Conservation (phyloP, 345 rosid genomes). For the Eucalyptus tenuipes region DNA sequence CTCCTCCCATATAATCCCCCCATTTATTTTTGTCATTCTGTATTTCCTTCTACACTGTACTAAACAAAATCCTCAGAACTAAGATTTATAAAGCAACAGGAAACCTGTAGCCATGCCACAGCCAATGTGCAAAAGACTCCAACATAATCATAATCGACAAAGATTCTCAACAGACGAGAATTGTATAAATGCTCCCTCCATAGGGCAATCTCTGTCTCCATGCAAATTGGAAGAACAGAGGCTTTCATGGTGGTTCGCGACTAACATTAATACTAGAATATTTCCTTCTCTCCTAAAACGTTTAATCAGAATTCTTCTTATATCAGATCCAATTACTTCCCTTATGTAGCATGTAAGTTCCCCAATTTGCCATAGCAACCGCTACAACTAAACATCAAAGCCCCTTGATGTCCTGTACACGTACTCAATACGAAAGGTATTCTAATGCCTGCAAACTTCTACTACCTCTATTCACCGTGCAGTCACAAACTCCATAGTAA, state of each 20-base stretch:
- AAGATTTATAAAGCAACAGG: background rate
- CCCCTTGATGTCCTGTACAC: background rate
- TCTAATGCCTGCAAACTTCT: background rate
- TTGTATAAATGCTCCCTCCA: background rate
- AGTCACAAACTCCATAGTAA: background rate
- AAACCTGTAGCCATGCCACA: background rate
- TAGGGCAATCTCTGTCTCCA: background rate
- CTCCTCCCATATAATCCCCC: background rate
- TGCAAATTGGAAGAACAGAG: background rate
- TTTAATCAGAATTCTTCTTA: background rate
- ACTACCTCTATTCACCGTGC: background rate
- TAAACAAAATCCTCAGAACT: background rate
- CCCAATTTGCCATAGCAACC: background rate
- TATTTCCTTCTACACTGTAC: background rate
- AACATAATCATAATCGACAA: background rate
- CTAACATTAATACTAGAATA: background rate
- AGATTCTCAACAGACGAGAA: background rate
- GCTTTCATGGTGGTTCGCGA: background rate
- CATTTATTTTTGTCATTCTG: background rate
- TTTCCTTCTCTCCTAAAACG: background rate
- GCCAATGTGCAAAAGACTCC: background rate
- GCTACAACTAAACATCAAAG: background rate
- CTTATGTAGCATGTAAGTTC: background rate
- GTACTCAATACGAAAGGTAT: background rate
- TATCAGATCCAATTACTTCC: background rate